A percentile compares a stretch with the other conserved stretches of the same genome.
These are phyloP conservation scores for Didymosphaeria variabile DNA, from an alignment of 2,329 filamentous ascomycete species.

Conservation along the genomic window DNA sequence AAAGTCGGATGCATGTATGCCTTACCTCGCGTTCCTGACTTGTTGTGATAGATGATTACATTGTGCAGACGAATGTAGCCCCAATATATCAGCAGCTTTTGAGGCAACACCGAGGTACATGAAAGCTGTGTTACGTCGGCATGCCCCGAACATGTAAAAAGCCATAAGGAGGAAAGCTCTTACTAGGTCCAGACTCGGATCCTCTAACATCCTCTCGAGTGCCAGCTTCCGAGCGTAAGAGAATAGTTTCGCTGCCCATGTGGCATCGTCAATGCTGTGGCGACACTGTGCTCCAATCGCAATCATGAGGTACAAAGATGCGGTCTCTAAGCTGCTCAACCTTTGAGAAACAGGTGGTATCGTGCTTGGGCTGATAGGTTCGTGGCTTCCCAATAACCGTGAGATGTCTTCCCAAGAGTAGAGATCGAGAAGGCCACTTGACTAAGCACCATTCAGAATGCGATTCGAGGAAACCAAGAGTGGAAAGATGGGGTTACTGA, in stretches of 20 bases:
- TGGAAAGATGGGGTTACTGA: slow-evolving; percentile 34
- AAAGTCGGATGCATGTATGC: background rate
- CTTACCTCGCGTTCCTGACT: slow-evolving; percentile 25
- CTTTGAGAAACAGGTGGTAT: slow-evolving; percentile 8
- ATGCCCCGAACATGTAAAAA: slow-evolving; percentile 68
- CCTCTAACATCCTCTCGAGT: slow-evolving; percentile 62
- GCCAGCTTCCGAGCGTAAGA: slow-evolving; percentile 58
- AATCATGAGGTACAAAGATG: slow-evolving; percentile 55
- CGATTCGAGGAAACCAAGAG: slow-evolving; percentile 26
- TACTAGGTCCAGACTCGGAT: slow-evolving; percentile 64
- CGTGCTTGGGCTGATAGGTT: background rate
- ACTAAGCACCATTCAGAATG: slow-evolving; percentile 34
- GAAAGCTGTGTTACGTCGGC: slow-evolving; percentile 67
- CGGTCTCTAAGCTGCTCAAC: slow-evolving; percentile 31
- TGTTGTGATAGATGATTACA: slow-evolving; percentile 27
- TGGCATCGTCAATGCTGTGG: slow-evolving; percentile 25
- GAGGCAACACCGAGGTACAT: slow-evolving; percentile 70
- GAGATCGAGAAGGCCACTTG: slow-evolving; percentile 54
- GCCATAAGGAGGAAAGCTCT: slow-evolving; percentile 65
- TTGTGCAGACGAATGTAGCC: slow-evolving; percentile 58
- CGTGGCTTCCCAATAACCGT: slow-evolving; percentile 5
- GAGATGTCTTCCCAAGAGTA: slow-evolving; percentile 41
- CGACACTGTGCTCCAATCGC: slow-evolving; percentile 64
- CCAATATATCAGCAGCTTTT: slow-evolving; percentile 65
- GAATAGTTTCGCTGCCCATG: slow-evolving; percentile 55